Conservation (phyloP, 192 early-diverging fungal species). For the Coemansia interrupta region DNA sequence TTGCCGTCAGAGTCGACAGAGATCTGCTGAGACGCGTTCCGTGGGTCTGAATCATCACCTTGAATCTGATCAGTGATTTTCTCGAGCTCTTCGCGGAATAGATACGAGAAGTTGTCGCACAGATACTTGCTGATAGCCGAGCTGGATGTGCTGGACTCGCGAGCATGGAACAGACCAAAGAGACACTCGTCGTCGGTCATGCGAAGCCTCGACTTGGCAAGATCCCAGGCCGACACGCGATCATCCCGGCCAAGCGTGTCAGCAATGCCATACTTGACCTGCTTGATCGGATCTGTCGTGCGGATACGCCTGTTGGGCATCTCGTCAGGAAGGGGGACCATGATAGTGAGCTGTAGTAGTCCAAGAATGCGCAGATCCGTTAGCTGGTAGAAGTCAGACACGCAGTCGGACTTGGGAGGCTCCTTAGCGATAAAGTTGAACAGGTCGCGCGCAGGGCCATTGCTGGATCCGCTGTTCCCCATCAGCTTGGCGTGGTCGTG, state of each 20-base stretch:
- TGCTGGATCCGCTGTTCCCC: conserved; percentile 21
- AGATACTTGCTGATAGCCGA: conserved; percentile 60
- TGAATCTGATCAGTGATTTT: conserved; percentile 56
- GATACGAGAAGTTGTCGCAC: conserved; percentile 64
- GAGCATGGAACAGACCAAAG: conserved; percentile 84
- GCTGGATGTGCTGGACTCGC: conserved; percentile 53
- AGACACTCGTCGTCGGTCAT: conserved; percentile 83
- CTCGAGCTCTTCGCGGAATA: conserved; percentile 71
- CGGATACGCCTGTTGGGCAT: conserved; percentile 75
- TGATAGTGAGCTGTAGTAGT: conserved; percentile 85
- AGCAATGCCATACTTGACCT: conserved; percentile 83
- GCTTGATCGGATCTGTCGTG: conserved; percentile 79
- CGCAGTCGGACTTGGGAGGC: conserved; percentile 61
- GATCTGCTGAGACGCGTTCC: neutral
- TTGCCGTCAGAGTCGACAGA: conserved; percentile 11
- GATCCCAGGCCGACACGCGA: conserved; percentile 76
- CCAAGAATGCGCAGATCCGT: conserved; percentile 77
- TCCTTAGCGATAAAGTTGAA: conserved; percentile 51
- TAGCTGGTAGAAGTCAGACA: conserved; percentile 68
- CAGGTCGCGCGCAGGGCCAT: conserved; percentile 33
- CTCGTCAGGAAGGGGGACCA: conserved; percentile 79
- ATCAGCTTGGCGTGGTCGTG: conserved; percentile 50
- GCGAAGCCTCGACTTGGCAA: conserved; percentile 79
- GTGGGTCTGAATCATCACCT: conserved; percentile 22
- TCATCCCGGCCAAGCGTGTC: conserved; percentile 71